These are phyloP conservation scores for Fusarium sp. DNA, from an alignment of 2,329 filamentous ascomycete species.

Conservation along the genomic window DNA sequence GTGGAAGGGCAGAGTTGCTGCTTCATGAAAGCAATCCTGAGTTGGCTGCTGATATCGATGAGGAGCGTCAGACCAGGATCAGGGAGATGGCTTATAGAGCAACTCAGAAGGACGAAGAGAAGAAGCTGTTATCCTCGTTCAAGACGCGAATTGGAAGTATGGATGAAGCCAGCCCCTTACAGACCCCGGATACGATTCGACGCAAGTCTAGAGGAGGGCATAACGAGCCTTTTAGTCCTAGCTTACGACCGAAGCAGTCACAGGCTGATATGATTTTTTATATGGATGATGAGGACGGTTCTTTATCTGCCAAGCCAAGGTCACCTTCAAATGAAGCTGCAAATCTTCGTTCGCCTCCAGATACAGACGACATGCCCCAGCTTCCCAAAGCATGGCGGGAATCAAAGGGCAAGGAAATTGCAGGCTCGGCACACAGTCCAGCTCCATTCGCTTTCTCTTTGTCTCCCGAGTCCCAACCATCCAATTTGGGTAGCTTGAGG, in stretches of 20 bases:
- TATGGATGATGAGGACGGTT: constrained; percentile 83
- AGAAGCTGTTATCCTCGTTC: constrained; percentile 69
- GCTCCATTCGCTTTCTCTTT: constrained; percentile 33
- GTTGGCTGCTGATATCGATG: constrained; percentile 73
- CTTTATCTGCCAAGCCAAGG: constrained; percentile 48
- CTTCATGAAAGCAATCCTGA: constrained; percentile 75
- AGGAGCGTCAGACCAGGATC: constrained; percentile 76
- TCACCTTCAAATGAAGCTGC: constrained; percentile 41
- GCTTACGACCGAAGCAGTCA: constrained; percentile 75
- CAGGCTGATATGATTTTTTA: constrained; percentile 86
- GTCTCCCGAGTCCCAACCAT: constrained; percentile 33
- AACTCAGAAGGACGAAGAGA: constrained; percentile 74
- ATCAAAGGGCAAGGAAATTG: constrained; percentile 46
- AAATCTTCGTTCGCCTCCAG: constrained; percentile 40
- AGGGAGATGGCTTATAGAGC: constrained; percentile 80
- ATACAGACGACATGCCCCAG: constrained; percentile 48
- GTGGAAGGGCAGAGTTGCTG: constrained; percentile 75
- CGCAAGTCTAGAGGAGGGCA: constrained; percentile 60
- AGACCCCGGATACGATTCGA: constrained; percentile 59
- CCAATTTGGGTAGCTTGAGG: constrained; percentile 12
- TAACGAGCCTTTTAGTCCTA: constrained; percentile 74
- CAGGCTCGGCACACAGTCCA: constrained; percentile 26
- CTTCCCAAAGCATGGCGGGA: constrained; percentile 51
- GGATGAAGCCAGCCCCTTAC: constrained; percentile 67
- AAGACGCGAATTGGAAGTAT: constrained; percentile 71